Base-by-base conservation (phyloP, 1,284 basidiomycete species). In the Ganoderma boninense region DNA sequence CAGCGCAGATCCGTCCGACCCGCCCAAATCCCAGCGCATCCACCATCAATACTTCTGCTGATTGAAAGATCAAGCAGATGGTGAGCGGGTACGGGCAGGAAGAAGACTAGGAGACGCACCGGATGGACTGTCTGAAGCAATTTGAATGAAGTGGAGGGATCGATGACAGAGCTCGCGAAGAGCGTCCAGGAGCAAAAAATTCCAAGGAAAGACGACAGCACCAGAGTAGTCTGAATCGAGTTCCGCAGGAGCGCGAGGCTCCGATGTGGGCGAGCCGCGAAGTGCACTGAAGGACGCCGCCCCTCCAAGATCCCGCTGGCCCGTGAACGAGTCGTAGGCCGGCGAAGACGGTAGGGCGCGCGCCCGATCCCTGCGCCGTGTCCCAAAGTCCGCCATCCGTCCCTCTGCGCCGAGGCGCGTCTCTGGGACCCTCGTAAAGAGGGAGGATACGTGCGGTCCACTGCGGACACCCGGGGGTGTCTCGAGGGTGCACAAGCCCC, bases 201-300 rank as follows among this genome's bases (percentile, higher is more conserved):
- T 75, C 54, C 68, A 66, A 65, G 46, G 61, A 40, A 2, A 35
- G 69, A 71, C 79, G 79, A 84, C 83, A 87, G 82, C 75, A 79
- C 80, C 77, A 85, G 85, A 87, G 81, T 86, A 87, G 86, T 87
- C 85, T 86, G 86, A 87, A 84, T 87, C 85, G 84, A 87, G 87
- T 87, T 86, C 78, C 84, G 76, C 76, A 71, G 72, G 69, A 71
- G 74, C 64, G 23, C 73, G 75, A 69, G 69, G 69, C 73, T 71
- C 70, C 71, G 57, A 23, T 64, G 69, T 68, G 49, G 76, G 73
- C 77, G 84, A 82, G 84, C 86, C 82, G 82, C 85, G 79, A 87
- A 87, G 84, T 83, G 85, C 80, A 86, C 87, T 84, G 60, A 87
- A 86, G 84, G 81, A 79, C 80, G 71, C 74, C 66, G 54, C 71